Percentiles rank a stretch among this genome's conserved stretches.
Conservation (phyloP, 2,329 filamentous ascomycete species). For the Dothistroma pini region DNA sequence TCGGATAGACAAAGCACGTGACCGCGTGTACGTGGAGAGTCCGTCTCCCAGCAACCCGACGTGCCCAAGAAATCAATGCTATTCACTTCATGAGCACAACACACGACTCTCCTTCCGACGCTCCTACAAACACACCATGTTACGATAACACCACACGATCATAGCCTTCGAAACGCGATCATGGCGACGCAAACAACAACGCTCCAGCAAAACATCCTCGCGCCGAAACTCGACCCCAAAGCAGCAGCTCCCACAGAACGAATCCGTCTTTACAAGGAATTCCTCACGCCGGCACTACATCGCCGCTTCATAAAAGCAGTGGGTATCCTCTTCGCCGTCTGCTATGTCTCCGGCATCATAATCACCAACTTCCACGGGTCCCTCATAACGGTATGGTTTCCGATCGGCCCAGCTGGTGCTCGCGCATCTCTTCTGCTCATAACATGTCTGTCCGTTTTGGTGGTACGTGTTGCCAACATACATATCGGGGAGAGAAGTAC, state of each 20-base stretch:
- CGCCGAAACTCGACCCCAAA: background rate
- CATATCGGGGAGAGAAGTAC: conserved; percentile 57
- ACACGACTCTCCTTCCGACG: background rate
- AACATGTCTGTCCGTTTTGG: conserved; percentile 71
- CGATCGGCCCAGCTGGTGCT: conserved; percentile 69
- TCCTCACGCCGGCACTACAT: conserved; percentile 83
- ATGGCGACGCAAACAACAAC: conserved; percentile 25
- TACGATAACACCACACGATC: background rate
- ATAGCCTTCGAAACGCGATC: background rate
- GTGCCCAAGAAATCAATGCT: background rate
- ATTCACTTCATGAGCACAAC: background rate
- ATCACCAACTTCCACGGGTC: conserved; percentile 64
- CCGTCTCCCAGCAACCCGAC: background rate
- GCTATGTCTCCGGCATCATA: conserved; percentile 68
- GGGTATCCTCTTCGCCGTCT: conserved; percentile 63
- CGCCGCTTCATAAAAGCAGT: conserved; percentile 79
- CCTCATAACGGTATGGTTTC: conserved; percentile 74
- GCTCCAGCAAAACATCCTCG: conserved; percentile 45
- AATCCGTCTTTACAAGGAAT: conserved; percentile 68
- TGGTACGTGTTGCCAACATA: conserved; percentile 65
- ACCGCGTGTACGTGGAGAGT: background rate
- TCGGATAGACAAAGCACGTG: background rate
- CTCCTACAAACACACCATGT: background rate
- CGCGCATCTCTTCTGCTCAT: conserved; percentile 73
- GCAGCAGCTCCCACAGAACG: background rate